Conservation (phyloP, 345 rosid species). For the Rhodamnia rubescens region DNA sequence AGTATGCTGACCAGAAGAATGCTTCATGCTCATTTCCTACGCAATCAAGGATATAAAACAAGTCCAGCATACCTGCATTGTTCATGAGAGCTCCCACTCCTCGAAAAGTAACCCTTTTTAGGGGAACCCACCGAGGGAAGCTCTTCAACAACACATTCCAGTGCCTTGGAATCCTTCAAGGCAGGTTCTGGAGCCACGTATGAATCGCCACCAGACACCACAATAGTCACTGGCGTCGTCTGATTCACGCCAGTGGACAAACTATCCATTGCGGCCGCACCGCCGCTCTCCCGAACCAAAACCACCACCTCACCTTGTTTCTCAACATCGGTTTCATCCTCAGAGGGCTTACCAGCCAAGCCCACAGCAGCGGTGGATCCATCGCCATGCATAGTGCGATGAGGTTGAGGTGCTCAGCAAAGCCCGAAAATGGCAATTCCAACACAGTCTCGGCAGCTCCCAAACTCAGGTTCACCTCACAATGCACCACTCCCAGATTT, state of each 20-base stretch:
- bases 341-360: constrained; percentile 2
- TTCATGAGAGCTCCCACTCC: constrained; percentile 49
- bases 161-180: constrained; percentile 2
- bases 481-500: background rate
- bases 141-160: constrained; percentile 16
- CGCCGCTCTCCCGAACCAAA: background rate
- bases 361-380: constrained; percentile 8
- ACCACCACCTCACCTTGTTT: constrained; percentile 27
- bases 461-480: background rate
- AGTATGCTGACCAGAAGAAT: background rate
- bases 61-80: constrained; percentile 50
- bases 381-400: constrained; percentile 26
- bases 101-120: constrained; percentile 39
- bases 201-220: constrained; percentile 37
- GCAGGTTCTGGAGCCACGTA: constrained; percentile 6
- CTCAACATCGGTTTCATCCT: constrained; percentile 27
- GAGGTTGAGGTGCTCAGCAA: background rate
- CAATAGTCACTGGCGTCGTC: constrained; percentile 12
- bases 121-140: constrained; percentile 15
- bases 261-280: background rate
- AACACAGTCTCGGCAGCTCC: background rate
- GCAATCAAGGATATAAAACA: background rate
- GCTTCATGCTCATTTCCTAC: background rate
- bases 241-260: background rate
- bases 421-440: background rate